These are phyloP conservation scores for Caryopteris hybrid DNA, from an alignment of 305 asterid genomes.

Conservation along the genomic window DNA sequence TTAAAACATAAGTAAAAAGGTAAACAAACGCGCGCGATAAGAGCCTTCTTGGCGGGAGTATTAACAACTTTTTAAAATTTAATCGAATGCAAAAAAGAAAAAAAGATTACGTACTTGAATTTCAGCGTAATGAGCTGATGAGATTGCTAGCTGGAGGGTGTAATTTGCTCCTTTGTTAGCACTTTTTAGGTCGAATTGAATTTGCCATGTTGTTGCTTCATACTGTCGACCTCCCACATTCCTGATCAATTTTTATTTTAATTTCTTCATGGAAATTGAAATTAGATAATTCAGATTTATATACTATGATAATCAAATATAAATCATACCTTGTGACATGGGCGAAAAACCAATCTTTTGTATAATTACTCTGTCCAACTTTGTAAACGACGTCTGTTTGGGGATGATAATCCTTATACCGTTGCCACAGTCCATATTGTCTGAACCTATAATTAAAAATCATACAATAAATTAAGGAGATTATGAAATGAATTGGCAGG, in stretches of 20 bases:
- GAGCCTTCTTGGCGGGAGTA: no score
- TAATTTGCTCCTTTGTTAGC: constrained; percentile 28
- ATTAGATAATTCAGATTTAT: background rate
- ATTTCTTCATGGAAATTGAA: background rate
- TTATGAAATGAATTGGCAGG: background rate
- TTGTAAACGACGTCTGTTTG: constrained; percentile 33
- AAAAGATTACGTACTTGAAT: constrained; percentile 30
- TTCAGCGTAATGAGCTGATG: constrained; percentile 42
- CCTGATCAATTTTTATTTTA: constrained; percentile 14
- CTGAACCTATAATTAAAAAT: constrained; percentile 31
- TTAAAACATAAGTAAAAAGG: no score
- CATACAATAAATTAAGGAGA: no score
- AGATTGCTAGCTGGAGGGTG: constrained; percentile 57
- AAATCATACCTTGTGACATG: constrained; percentile 43
- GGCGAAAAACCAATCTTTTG: constrained; percentile 54
- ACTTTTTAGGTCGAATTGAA: constrained; percentile 29
- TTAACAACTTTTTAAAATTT: no score
- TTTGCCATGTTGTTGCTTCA: constrained; percentile 44
- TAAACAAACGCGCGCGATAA: no score
- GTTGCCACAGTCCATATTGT: constrained; percentile 53
- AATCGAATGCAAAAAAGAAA: no score
- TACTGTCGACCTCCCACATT: constrained; percentile 15
- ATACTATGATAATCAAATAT: no score
- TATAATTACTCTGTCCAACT: constrained; percentile 34
- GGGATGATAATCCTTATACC: constrained; percentile 39